Conservation (phyloP, 2,329 filamentous ascomycete species). For the Penicillium psychrosexuale region DNA sequence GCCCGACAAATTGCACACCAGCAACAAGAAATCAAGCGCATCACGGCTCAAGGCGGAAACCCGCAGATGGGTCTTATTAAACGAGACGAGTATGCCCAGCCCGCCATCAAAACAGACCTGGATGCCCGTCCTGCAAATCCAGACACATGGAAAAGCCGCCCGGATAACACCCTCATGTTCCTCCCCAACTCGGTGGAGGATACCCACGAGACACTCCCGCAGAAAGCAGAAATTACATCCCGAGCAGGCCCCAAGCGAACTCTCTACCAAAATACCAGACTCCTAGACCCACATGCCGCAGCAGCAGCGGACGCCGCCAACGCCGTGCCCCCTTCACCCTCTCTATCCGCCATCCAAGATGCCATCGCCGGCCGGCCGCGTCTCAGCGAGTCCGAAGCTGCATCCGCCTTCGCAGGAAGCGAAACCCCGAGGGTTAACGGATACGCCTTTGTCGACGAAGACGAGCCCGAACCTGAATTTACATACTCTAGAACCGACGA, state of each 20-base stretch:
- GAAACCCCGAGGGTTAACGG: conserved; percentile 91
- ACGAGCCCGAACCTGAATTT: conserved; percentile 42
- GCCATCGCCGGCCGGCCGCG: conserved; percentile 73
- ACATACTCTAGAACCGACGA: conserved; percentile 1
- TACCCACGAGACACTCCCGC: conserved; percentile 57
- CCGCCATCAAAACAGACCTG: conserved; percentile 58
- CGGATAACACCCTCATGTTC: conserved; percentile 89
- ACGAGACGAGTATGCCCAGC: conserved; percentile 39
- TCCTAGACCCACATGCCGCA: conserved; percentile 52
- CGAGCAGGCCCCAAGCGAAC: conserved; percentile 73
- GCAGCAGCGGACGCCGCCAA: conserved; percentile 28
- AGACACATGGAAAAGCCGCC: conserved; percentile 69
- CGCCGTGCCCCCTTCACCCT: conserved; percentile 68
- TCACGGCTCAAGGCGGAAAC: conserved; percentile 61
- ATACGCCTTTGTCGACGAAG: conserved; percentile 90
- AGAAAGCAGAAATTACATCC: conserved; percentile 67
- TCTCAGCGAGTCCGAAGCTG: conserved; percentile 58
- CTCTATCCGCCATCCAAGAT: conserved; percentile 77
- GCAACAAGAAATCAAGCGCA: conserved; percentile 63
- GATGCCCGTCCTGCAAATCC: conserved; percentile 74
- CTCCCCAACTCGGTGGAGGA: conserved; percentile 51
- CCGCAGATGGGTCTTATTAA: conserved; percentile 51
- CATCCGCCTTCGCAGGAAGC: conserved; percentile 50
- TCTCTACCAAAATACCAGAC: conserved; percentile 77
- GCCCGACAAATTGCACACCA: conserved; percentile 59